phyloP scores from a whole-genome alignment of 306 rosid genomes.

The cucumber (Cucumis sativus) region Cucumber_9930_V3 NC_026655.2:2120001-2120500 shows the following conservation, averaged over 20 bases:
- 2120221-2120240: neutral
- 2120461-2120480: neutral
- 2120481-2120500: neutral
- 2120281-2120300: neutral
- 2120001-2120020: neutral
- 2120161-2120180: neutral
- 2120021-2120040: neutral
- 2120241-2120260: neutral
- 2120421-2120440: neutral
- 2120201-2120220: neutral
- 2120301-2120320: neutral
- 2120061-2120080: neutral
- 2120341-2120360: neutral
- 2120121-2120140: neutral
- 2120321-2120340: neutral
- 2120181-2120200: neutral
- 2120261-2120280: neutral
- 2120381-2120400: neutral
- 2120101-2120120: neutral
- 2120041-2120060: neutral
- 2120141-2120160: neutral
- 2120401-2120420: neutral
- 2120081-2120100: neutral
- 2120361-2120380: neutral
- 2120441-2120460: neutral